These are phyloP conservation scores for Coemansia sp. DNA, from an alignment of 192 early-diverging fungal species.

Conservation along the genomic window DNA sequence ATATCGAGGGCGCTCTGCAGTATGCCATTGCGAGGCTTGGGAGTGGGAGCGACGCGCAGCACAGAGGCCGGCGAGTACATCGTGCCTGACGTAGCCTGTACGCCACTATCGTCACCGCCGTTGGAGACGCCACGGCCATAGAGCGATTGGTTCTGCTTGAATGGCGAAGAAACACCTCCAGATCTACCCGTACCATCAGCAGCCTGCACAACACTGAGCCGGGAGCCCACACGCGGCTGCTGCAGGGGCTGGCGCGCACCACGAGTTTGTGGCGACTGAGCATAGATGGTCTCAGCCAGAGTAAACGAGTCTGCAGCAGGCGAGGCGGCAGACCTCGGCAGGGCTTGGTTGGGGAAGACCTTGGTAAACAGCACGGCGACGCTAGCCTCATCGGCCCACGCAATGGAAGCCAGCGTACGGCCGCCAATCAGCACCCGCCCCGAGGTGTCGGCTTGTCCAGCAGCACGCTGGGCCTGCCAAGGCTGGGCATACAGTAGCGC, in stretches of 20 bases:
- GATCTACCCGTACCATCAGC: slow-evolving; percentile 3
- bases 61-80: slow-evolving; percentile 10
- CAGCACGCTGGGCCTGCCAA: slow-evolving; percentile 51
- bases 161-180: slow-evolving; percentile 20
- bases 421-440: slow-evolving; percentile 33
- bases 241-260: slow-evolving; percentile 6
- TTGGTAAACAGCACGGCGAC: slow-evolving; percentile 28
- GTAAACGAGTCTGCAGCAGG: slow-evolving; percentile 15
- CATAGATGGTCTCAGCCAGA: slow-evolving; percentile 35
- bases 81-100: neutral
- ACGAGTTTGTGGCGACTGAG: slow-evolving; percentile 35
- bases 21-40: slow-evolving; percentile 47
- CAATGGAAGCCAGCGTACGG: slow-evolving; percentile 21
- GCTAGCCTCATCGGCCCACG: slow-evolving; percentile 26
- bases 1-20: slow-evolving; percentile 47
- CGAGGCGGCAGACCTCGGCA: slow-evolving; percentile 29
- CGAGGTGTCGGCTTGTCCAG: slow-evolving; percentile 21
- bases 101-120: slow-evolving; percentile 11
- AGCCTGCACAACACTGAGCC: slow-evolving; percentile 8
- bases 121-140: neutral
- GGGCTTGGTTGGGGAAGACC: slow-evolving; percentile 26
- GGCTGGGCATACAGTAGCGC: slow-evolving; percentile 46
- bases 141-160: slow-evolving; percentile 16
- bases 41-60: slow-evolving; percentile 6
- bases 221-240: slow-evolving; percentile 5